Base-by-base conservation (phyloP, 108 stramenopile genomes). In the Stephanodiscus minutulus region DNA sequence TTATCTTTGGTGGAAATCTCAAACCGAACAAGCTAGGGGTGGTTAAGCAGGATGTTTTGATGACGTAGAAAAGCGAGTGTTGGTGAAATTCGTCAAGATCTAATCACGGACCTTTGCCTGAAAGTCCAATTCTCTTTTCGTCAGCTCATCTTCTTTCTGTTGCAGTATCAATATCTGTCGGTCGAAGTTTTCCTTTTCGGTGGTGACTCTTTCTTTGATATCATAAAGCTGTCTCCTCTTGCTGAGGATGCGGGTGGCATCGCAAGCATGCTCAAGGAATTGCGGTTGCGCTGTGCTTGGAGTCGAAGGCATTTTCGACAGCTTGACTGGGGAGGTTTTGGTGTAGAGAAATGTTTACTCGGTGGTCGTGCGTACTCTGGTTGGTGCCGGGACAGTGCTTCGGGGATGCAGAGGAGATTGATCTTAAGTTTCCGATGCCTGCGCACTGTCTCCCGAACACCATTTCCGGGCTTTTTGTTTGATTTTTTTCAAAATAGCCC, bases 171-270 rank as follows among this genome's bases (percentile, higher is more conserved):
- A 25, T 5, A 0, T 35, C 48, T 46, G 17, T 48, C n/a, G 5
- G 13, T 73, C 60, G 48, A 31, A 67, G 15, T 68, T 48, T 37
- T 17, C 61, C 29, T 66, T 79, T 63, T 41, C 49, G 2, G 25
- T 39, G 27, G 37, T 20, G 37, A 73, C 48, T n/a, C 24, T 43
- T 15, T 79, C 58, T 36, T 79, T 52, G 13, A 68, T 22, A 49
- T 79, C 78, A 68, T 67, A 79, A 17, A 79, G 25, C 39, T 79
- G 66, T 39, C 78, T 52, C 54, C 72, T 35, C 47, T 73, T 73
- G 53, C 56, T 44, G 12, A 79, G 53, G 28, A 79, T 60, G 28
- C 78, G 78, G 3, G 72, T 79, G 36, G 71, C 72, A 37, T 64
- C 46, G 66, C 72, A 72, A 7, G 78, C 78, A 43, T 79, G 58